Conservation (phyloP, 2,329 filamentous ascomycete species). For the Pseudocercospora musae region DNA sequence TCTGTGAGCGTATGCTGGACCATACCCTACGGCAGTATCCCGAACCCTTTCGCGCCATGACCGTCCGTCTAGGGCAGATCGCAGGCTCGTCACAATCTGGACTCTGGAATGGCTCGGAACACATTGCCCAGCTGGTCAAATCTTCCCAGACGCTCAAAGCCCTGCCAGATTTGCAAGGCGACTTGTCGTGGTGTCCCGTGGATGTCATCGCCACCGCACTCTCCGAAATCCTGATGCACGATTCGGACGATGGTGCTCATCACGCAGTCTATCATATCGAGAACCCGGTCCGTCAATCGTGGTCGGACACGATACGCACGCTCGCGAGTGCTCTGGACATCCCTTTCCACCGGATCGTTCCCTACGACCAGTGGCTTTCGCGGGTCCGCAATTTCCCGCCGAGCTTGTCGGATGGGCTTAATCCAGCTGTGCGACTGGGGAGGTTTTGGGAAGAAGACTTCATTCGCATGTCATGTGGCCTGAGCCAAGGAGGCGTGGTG, state of each 20-base stretch:
- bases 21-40: slow-evolving; percentile 46
- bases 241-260: background rate
- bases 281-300: slow-evolving; percentile 44
- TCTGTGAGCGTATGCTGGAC: slow-evolving; percentile 51
- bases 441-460: too few species aligned
- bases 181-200: slow-evolving; percentile 48
- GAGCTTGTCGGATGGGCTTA: too few species aligned
- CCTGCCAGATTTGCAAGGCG: slow-evolving; percentile 43
- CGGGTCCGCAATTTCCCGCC: too few species aligned
- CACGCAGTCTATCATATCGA: slow-evolving; percentile 46
- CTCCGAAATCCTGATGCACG: slow-evolving; percentile 34
- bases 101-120: slow-evolving; percentile 55
- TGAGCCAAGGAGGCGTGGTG: too few species aligned
- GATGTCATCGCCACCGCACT: slow-evolving; percentile 39
- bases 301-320: slow-evolving; percentile 35
- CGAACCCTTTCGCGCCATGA: slow-evolving; percentile 43
- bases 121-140: slow-evolving; percentile 51
- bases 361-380: too few species aligned
- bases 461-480: too few species aligned
- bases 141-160: slow-evolving; percentile 46
- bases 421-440: too few species aligned
- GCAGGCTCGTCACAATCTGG: slow-evolving; percentile 50
- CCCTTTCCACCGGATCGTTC: too few species aligned
- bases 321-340: too few species aligned
- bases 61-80: slow-evolving; percentile 52